Evolutionary conservation across 192 early-diverging fungal species (phyloP).

Genomic region (Funneliformis geosporum): DNA sequence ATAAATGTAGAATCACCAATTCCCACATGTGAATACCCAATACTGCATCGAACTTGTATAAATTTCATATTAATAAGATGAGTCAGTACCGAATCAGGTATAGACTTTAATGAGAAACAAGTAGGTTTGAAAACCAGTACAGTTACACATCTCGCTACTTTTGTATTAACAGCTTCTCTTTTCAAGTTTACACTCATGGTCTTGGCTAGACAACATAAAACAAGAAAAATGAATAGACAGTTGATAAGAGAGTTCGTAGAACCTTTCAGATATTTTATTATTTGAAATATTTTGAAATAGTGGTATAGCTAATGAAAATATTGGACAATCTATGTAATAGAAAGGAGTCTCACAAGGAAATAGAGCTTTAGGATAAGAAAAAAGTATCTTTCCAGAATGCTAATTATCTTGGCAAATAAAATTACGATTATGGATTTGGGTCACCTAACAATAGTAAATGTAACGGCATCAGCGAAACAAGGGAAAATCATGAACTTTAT

Average conservation of each 20-base stretch:
- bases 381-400: conserved; percentile 28
- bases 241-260: conserved; percentile 33
- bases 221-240: neutral
- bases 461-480: conserved; percentile 23
- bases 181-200: too few species aligned
- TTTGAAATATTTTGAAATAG: conserved; percentile 30
- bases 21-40: too few species aligned
- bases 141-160: too few species aligned
- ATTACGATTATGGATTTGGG: conserved; percentile 12
- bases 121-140: too few species aligned
- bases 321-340: conserved; percentile 19
- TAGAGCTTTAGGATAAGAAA: conserved; percentile 26
- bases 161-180: too few species aligned
- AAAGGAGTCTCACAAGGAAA: conserved; percentile 15
- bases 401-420: conserved; percentile 5
- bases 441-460: conserved; percentile 26
- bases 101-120: too few species aligned
- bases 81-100: too few species aligned
- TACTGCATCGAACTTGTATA: too few species aligned
- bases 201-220: too few species aligned
- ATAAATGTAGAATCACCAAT: too few species aligned
- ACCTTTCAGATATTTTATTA: conserved; percentile 29
- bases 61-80: too few species aligned
- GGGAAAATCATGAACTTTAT: neutral
- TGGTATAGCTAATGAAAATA: conserved; percentile 30